Evolutionary conservation across 2,329 filamentous ascomycete genomes (phyloP).

Genomic region (Torrubiella hemipterigena): DNA sequence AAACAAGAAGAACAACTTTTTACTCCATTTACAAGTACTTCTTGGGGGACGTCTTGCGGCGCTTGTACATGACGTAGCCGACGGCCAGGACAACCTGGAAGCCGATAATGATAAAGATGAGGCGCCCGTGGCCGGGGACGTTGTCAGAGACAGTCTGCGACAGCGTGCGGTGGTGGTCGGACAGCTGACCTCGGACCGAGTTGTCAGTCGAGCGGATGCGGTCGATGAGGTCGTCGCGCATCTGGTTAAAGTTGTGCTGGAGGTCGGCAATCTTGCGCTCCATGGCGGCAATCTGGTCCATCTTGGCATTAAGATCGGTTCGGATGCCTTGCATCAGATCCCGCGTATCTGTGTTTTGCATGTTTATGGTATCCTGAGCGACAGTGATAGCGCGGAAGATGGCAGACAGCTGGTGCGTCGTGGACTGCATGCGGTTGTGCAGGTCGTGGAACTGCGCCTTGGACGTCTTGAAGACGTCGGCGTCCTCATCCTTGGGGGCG

Average conservation of each 20-base stretch:
- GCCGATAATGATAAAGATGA: slow-evolving; percentile 60
- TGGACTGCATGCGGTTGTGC: slow-evolving; percentile 66
- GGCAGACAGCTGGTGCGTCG: slow-evolving; percentile 56
- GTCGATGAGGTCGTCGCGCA: slow-evolving; percentile 41
- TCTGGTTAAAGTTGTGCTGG: slow-evolving; percentile 44
- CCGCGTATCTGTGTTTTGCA: slow-evolving; percentile 43
- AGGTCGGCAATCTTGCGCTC: slow-evolving; percentile 36
- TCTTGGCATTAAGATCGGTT: slow-evolving; percentile 27
- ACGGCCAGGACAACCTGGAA: slow-evolving; percentile 61
- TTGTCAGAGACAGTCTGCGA: slow-evolving; percentile 34
- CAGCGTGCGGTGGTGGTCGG: slow-evolving; percentile 36
- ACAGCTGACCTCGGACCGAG: slow-evolving; percentile 38
- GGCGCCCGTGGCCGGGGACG: slow-evolving; percentile 35
- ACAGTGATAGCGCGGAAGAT: slow-evolving; percentile 46
- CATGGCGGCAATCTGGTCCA: slow-evolving; percentile 32
- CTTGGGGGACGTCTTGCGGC: slow-evolving; percentile 67
- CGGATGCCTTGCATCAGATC: slow-evolving; percentile 34
- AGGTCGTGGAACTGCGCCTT: slow-evolving; percentile 68
- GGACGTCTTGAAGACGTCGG: slow-evolving; percentile 35
- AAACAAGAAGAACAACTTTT: no score
- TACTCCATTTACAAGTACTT: slow-evolving; percentile 59
- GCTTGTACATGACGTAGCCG: slow-evolving; percentile 69
- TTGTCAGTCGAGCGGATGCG: slow-evolving; percentile 39
- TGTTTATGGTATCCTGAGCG: slow-evolving; percentile 37
- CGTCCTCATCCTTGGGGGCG: slow-evolving; percentile 32